A percentile compares a stretch with the other conserved stretches of the same genome.
phyloP scores from a whole-genome alignment of 176 grass and related monocot species.

The Juncus inflexus region DNA sequence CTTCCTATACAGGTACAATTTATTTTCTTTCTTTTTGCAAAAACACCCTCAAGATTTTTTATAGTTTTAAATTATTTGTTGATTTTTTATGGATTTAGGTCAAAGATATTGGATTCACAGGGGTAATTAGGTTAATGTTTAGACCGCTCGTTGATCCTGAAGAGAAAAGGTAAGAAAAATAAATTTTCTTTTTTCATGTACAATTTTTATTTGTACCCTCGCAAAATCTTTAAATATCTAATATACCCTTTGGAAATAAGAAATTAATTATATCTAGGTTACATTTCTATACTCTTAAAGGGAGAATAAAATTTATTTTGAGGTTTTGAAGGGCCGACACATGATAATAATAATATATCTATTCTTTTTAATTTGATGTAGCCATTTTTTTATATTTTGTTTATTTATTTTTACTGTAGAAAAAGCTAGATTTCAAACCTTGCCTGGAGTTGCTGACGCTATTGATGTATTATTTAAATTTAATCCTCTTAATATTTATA shows the following conservation, averaged over 20 bases:
- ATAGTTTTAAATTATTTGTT: neutral
- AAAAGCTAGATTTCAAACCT: conserved; percentile 90
- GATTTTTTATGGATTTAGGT: conserved; percentile 42
- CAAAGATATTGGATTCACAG: conserved; percentile 81
- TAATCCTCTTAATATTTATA: neutral
- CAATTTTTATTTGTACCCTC: conserved; percentile 85
- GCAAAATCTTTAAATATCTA: conserved; percentile 49
- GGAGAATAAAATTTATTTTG: too few relatives aligned
- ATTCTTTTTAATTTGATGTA: neutral
- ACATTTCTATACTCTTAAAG: neutral
- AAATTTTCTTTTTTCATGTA: conserved; percentile 83
- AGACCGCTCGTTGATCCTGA: conserved; percentile 70
- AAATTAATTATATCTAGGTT: neutral
- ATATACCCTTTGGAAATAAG: neutral
- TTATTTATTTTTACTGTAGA: conserved; percentile 44
- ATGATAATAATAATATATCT: too few relatives aligned
- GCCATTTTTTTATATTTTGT: conserved; percentile 14
- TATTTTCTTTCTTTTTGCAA: neutral
- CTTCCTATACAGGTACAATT: conserved; percentile 70
- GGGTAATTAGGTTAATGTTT: conserved; percentile 87
- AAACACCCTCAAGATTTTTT: neutral
- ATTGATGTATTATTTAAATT: conserved; percentile 63
- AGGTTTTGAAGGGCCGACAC: too few relatives aligned
- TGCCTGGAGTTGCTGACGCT: conserved; percentile 92
- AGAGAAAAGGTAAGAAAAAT: conserved; percentile 82